Conservation (phyloP, 1,139 yeast species). For the Candida sp. region DNA sequence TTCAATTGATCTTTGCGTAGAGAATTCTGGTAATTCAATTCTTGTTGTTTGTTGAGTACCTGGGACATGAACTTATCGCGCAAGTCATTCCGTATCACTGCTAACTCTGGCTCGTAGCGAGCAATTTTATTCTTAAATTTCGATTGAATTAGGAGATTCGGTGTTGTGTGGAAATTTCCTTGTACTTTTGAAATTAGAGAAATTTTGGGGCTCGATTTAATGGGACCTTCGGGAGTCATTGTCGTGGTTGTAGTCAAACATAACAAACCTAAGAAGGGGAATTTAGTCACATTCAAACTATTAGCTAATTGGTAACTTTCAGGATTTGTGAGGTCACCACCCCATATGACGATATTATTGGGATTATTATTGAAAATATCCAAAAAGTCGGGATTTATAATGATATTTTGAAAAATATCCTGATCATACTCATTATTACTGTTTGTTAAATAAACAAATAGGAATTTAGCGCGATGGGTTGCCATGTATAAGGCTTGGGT, state of each 20-base stretch:
- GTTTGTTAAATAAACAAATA: constrained; percentile 72
- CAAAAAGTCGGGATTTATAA: constrained; percentile 53
- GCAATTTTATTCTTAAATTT: constrained; percentile 44
- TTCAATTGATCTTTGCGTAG: constrained; percentile 52
- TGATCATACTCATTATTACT: constrained; percentile 65
- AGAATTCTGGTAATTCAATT: constrained; percentile 71
- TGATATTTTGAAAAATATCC: constrained; percentile 51
- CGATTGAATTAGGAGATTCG: constrained; percentile 22
- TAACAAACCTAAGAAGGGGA: constrained; percentile 76
- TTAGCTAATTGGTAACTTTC: constrained; percentile 87
- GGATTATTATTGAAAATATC: constrained; percentile 41
- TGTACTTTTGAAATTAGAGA: constrained; percentile 65
- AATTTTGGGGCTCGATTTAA: constrained; percentile 50
- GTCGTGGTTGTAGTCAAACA: constrained; percentile 53
- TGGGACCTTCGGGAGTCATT: constrained; percentile 60
- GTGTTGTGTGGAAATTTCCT: constrained; percentile 42
- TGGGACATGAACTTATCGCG: constrained; percentile 60
- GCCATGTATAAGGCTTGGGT: constrained; percentile 71
- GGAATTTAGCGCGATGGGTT: constrained; percentile 63
- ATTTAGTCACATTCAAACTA: constrained; percentile 66
- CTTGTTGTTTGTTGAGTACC: constrained; percentile 68
- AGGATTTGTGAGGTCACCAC: constrained; percentile 75
- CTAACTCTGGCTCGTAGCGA: constrained; percentile 60
- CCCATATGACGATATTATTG: constrained; percentile 70
- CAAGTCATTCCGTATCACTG: constrained; percentile 56